Percentiles rank a stretch among this genome's conserved stretches.
phyloP scores from a whole-genome alignment of 768 basidiomycete species.

The Daedaleopsis nitida region DNA sequence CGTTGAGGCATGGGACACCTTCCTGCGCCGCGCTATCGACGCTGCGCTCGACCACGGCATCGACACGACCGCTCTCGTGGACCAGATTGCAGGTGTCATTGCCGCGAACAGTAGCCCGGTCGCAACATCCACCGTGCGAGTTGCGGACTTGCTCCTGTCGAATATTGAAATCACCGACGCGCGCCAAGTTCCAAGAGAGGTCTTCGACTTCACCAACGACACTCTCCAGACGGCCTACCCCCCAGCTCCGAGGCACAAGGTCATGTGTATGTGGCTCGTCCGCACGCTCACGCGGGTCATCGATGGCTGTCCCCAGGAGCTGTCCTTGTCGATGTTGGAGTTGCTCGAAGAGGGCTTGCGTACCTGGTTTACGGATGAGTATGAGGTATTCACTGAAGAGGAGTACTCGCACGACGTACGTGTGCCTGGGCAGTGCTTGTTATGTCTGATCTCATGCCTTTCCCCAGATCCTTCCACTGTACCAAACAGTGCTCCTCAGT shows the following conservation, averaged over 20 bases:
- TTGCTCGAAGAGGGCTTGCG: constrained; percentile 54
- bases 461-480: constrained; percentile 63
- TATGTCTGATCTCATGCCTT: background rate
- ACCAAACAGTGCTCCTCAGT: constrained; percentile 57
- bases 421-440: constrained; percentile 2
- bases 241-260: constrained; percentile 54
- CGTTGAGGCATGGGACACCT: constrained; percentile 57
- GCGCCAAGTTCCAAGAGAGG: constrained; percentile 51
- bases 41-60: constrained; percentile 63
- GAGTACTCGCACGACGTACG: constrained; percentile 64
- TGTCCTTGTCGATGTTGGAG: constrained; percentile 48
- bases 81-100: constrained; percentile 54
- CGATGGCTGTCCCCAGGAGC: constrained; percentile 54
- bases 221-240: constrained; percentile 67
- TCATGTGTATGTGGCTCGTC: constrained; percentile 62
- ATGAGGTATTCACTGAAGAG: constrained; percentile 46
- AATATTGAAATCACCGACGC: constrained; percentile 53
- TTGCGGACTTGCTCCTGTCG: constrained; percentile 63
- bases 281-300: constrained; percentile 55
- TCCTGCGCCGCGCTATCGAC: constrained; percentile 52
- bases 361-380: constrained; percentile 68
- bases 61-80: constrained; percentile 54
- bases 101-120: constrained; percentile 41
- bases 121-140: constrained; percentile 45
- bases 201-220: constrained; percentile 63